A percentile compares a stretch with the other conserved stretches of the same genome.
These are phyloP conservation scores for Eutrema heterophyllum DNA, from an alignment of 345 rosid species.

Conservation along the genomic window DNA sequence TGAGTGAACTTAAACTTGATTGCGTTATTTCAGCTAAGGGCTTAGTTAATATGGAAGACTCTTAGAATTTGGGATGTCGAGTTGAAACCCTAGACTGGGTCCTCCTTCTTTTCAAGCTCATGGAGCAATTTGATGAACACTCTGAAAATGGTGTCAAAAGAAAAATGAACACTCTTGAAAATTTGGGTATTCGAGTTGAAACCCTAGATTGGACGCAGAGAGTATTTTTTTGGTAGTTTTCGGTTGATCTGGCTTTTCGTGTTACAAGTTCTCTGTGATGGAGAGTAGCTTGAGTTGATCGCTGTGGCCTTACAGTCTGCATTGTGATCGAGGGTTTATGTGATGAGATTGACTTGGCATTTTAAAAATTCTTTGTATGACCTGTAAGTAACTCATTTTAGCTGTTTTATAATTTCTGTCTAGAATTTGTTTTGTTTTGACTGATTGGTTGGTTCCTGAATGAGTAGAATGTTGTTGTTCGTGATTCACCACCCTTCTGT, in stretches of 20 bases:
- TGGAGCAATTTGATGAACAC: not conserved
- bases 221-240: not conserved
- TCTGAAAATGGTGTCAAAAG: not conserved
- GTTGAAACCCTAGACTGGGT: constrained; percentile 24
- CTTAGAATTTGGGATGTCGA: not conserved
- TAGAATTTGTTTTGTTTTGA: not conserved
- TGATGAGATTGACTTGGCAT: not conserved
- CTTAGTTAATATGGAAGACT: not conserved
- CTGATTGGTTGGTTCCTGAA: not conserved
- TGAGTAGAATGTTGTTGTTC: not conserved
- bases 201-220: not conserved
- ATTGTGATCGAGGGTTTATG: not conserved
- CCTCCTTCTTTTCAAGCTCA: not conserved
- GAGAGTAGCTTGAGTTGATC: not conserved
- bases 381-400: not conserved
- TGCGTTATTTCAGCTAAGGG: constrained; percentile 1
- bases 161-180: too few species aligned
- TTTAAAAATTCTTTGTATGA: not conserved
- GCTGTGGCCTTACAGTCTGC: not conserved
- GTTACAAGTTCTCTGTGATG: not conserved
- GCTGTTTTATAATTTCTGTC: not conserved
- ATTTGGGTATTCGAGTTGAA: not conserved
- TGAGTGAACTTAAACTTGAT: constrained; percentile 22
- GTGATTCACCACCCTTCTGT: not conserved
- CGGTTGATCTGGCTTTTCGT: constrained; percentile 1